Evolutionary conservation across 768 basidiomycete genomes (phyloP).

Genomic region (Rhodosporidiobolus sp.): DNA sequence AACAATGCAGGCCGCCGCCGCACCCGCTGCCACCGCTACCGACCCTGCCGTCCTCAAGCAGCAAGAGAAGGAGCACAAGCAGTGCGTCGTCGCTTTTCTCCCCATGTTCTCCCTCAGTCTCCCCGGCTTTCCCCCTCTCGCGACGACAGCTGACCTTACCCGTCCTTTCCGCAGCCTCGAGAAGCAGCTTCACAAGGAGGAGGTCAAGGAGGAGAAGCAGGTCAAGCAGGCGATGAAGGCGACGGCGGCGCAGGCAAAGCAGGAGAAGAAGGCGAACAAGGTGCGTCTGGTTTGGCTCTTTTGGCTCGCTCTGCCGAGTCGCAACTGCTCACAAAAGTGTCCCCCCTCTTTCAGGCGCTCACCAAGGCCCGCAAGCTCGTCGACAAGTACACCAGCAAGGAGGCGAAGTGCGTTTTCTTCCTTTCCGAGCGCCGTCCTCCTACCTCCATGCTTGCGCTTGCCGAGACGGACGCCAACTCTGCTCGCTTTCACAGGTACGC

Average conservation of each 20-base stretch:
- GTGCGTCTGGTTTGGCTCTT: conserved; percentile 2
- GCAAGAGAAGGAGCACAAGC: conserved; percentile 35
- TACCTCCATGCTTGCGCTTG: too few relatives aligned
- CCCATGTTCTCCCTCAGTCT: background rate
- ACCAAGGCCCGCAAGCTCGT: conserved; percentile 25
- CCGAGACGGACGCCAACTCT: too few relatives aligned
- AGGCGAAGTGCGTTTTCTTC: too few relatives aligned
- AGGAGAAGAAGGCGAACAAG: conserved; percentile 28
- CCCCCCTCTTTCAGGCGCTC: conserved; percentile 6
- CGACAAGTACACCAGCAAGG: conserved; percentile 25
- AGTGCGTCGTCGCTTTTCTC: conserved; percentile 1
- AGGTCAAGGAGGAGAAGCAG: conserved; percentile 26
- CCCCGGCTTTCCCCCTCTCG: background rate
- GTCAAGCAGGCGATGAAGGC: conserved; percentile 19
- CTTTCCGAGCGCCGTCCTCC: too few relatives aligned
- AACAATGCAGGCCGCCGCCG: background rate
- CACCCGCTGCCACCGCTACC: background rate
- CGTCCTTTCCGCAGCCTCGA: conserved; percentile 11
- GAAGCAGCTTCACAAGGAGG: conserved; percentile 33
- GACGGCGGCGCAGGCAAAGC: conserved; percentile 10
- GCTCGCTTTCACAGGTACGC: too few relatives aligned
- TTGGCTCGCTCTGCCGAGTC: background rate
- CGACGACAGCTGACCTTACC: background rate
- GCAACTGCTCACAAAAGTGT: background rate
- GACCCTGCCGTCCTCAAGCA: conserved; percentile 8